Conservation (phyloP, 306 rosid species). For the Medicago arabica region DNA sequence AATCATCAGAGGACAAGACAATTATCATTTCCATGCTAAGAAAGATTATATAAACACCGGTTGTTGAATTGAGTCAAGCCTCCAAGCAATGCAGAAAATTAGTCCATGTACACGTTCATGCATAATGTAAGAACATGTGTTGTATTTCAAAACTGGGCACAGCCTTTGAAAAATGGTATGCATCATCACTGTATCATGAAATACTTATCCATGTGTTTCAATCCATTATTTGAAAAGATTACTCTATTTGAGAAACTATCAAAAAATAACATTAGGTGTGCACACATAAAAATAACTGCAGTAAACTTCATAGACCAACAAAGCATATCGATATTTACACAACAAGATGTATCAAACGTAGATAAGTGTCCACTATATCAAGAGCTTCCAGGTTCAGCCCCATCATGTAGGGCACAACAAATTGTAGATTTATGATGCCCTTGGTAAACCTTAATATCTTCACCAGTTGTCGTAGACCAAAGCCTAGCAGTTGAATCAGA, state of each 20-base stretch:
- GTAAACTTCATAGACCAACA: conserved; percentile 13
- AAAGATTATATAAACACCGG: not conserved
- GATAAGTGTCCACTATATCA: conserved; percentile 41
- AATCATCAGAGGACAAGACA: not conserved
- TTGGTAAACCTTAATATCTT: conserved; percentile 83
- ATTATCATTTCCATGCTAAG: not conserved
- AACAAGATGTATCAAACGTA: conserved; percentile 1
- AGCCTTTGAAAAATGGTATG: not conserved
- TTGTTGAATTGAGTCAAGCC: not conserved
- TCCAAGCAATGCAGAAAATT: not conserved
- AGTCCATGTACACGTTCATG: not conserved
- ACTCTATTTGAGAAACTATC: conserved; percentile 12
- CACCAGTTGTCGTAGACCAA: conserved; percentile 89
- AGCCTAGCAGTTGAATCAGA: conserved; percentile 96
- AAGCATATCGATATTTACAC: conserved; percentile 41
- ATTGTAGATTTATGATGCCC: conserved; percentile 97
- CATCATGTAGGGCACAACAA: conserved; percentile 97
- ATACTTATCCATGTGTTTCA: not conserved
- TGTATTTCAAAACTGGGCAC: not conserved
- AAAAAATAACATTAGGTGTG: not conserved
- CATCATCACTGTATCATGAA: not conserved
- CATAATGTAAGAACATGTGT: not conserved
- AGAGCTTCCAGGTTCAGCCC: conserved; percentile 78
- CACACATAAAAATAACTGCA: not conserved
- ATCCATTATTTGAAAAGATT: conserved; percentile 8